Percentiles rank a stretch among this genome's conserved stretches.
Conservation (phyloP, 495 filamentous ascomycete species). For the Aspergillus haitiensis region DNA sequence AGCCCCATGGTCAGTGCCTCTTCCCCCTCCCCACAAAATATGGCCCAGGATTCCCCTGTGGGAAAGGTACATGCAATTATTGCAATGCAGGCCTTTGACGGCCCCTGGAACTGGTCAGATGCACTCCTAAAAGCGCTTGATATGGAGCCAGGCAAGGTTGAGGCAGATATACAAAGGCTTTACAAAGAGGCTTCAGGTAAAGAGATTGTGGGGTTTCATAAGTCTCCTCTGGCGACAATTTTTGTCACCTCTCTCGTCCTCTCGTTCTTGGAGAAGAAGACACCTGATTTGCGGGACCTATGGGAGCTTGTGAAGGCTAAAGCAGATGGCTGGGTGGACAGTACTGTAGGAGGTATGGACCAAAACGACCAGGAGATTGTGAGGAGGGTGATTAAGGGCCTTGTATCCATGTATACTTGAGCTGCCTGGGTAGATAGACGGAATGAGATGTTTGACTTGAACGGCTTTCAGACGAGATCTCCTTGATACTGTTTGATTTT, state of each 20-base stretch:
- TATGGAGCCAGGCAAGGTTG: neutral
- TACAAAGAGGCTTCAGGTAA: neutral
- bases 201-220: neutral
- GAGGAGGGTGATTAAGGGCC: neutral
- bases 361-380: slow-evolving; percentile 2
- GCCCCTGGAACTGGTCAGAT: slow-evolving; percentile 1
- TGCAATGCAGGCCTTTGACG: slow-evolving; percentile 2
- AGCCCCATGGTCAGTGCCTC: neutral
- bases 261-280: neutral
- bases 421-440: too few species aligned
- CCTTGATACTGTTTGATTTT: too few species aligned
- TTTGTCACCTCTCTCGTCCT: neutral
- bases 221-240: too few species aligned
- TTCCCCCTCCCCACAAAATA: neutral
- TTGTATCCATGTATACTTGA: too few species aligned
- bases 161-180: neutral
- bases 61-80: slow-evolving; percentile 1
- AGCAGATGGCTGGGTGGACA: slow-evolving; percentile 2
- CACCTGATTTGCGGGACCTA: neutral
- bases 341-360: neutral
- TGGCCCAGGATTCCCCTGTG: neutral
- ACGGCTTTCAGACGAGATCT: too few species aligned
- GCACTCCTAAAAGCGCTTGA: neutral
- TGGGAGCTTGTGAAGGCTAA: slow-evolving; percentile 7
- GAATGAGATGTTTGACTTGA: too few species aligned